phyloP scores from a whole-genome alignment of 192 early-diverging fungal genomes.

The Rhizoclosmatium sp. region DNA sequence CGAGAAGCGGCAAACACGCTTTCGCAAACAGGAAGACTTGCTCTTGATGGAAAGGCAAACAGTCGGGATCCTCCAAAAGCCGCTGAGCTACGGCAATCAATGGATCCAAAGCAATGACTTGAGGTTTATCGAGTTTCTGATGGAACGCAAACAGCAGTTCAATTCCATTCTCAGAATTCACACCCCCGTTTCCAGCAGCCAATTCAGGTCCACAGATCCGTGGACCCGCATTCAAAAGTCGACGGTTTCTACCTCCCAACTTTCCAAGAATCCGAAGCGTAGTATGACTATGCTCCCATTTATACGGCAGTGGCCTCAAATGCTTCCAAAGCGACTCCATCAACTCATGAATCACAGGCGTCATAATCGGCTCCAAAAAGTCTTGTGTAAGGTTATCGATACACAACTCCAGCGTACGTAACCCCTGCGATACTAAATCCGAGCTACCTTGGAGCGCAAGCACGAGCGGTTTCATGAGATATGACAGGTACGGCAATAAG shows the following conservation, averaged over 20 bases:
- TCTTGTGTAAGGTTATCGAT: constrained; percentile 98
- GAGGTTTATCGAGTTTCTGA: constrained; percentile 48
- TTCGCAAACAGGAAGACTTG: constrained; percentile 73
- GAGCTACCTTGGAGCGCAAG: constrained; percentile 89
- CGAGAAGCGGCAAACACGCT: constrained; percentile 67
- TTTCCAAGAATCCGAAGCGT: constrained; percentile 95
- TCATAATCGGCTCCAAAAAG: constrained; percentile 95
- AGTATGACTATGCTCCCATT: constrained; percentile 79
- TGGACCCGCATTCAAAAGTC: constrained; percentile 67
- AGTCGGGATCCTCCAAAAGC: constrained; percentile 61
- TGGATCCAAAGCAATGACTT: constrained; percentile 65
- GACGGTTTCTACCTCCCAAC: constrained; percentile 95
- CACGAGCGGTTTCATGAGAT: constrained; percentile 96
- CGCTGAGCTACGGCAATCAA: constrained; percentile 59
- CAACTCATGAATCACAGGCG: constrained; percentile 90
- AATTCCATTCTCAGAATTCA: constrained; percentile 57
- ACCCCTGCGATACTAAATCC: constrained; percentile 94
- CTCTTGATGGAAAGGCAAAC: constrained; percentile 29
- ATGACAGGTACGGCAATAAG: constrained; percentile 89
- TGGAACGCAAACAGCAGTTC: constrained; percentile 68
- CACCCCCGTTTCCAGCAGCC: background rate
- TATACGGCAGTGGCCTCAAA: constrained; percentile 86
- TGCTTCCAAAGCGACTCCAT: constrained; percentile 96
- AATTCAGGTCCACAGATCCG: constrained; percentile 52
- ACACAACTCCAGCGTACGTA: constrained; percentile 96